Conservation (phyloP, 139 green algal species). For the Coelastrella sp. region DNA sequence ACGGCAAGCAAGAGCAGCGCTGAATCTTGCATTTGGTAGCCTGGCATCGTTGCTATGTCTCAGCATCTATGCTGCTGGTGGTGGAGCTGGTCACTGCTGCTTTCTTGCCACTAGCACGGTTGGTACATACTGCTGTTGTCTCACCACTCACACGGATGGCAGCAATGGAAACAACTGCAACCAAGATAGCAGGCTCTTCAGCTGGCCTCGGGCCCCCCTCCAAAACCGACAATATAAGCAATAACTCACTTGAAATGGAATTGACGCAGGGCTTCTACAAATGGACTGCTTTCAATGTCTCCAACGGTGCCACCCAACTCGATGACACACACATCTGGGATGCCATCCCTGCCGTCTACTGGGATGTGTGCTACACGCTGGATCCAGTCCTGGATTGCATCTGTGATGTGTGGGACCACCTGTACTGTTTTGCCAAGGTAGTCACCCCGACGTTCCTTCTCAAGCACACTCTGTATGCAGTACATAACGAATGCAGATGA, state of each 20-base stretch:
- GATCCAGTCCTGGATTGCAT: slow-evolving; percentile 99
- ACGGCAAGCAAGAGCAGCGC: slow-evolving; percentile 53
- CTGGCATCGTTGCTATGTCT: neutral
- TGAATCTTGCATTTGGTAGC: too few relatives aligned
- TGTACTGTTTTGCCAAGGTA: slow-evolving; percentile 99
- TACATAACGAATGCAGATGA: neutral
- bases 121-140: too few relatives aligned
- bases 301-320: slow-evolving; percentile 99
- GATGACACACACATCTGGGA: slow-evolving; percentile 96
- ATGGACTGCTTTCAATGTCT: slow-evolving; percentile 99
- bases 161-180: too few relatives aligned
- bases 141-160: too few relatives aligned
- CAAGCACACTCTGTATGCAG: slow-evolving; percentile 86
- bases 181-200: too few relatives aligned
- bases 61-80: neutral
- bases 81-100: neutral
- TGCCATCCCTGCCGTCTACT: slow-evolving; percentile 34
- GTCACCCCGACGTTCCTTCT: slow-evolving; percentile 94
- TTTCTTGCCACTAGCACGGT: too few relatives aligned
- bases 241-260: slow-evolving; percentile 74
- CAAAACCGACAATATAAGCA: too few relatives aligned
- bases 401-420: slow-evolving; percentile 98
- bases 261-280: slow-evolving; percentile 94
- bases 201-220: too few relatives aligned
- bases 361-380: slow-evolving; percentile 93